Conservation (phyloP, 768 basidiomycete genomes). For the Xerocomellus intermedius region DNA sequence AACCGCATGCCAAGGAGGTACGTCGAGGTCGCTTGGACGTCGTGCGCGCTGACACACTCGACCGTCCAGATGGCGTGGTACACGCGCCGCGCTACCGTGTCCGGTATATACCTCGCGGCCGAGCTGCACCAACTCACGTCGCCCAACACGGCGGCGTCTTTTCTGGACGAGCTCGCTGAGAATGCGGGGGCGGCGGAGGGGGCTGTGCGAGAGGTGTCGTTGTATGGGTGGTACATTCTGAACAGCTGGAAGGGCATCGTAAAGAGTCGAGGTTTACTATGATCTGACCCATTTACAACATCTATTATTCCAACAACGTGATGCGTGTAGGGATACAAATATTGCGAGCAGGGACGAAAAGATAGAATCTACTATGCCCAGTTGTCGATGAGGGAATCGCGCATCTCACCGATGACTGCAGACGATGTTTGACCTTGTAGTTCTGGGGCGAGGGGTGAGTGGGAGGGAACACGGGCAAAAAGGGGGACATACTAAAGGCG, state of each 20-base stretch:
- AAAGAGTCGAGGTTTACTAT: constrained; percentile 62
- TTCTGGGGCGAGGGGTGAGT: constrained; percentile 46
- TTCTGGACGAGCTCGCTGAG: constrained; percentile 64
- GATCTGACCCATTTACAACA: constrained; percentile 13
- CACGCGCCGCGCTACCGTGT: constrained; percentile 59
- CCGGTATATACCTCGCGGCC: constrained; percentile 69
- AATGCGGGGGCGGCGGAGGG: constrained; percentile 44
- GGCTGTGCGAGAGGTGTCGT: constrained; percentile 48
- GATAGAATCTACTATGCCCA: constrained; percentile 53
- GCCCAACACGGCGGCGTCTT: constrained; percentile 60
- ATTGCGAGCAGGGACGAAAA: constrained; percentile 12
- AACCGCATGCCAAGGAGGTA: constrained; percentile 60
- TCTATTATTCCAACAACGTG: constrained; percentile 15
- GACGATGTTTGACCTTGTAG: constrained; percentile 81
- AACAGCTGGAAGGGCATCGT: constrained; percentile 73
- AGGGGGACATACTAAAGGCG: constrained; percentile 76
- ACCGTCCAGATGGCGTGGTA: constrained; percentile 66
- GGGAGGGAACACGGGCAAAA: not conserved
- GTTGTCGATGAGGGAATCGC: constrained; percentile 87
- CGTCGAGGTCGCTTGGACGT: constrained; percentile 14
- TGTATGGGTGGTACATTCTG: constrained; percentile 60
- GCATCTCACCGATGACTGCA: constrained; percentile 89
- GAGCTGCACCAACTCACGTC: constrained; percentile 85
- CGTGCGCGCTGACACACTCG: not conserved
- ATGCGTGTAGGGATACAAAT: constrained; percentile 17